phyloP scores from a whole-genome alignment of 1,284 basidiomycete species.

The Rhizoctonia solani region DNA sequence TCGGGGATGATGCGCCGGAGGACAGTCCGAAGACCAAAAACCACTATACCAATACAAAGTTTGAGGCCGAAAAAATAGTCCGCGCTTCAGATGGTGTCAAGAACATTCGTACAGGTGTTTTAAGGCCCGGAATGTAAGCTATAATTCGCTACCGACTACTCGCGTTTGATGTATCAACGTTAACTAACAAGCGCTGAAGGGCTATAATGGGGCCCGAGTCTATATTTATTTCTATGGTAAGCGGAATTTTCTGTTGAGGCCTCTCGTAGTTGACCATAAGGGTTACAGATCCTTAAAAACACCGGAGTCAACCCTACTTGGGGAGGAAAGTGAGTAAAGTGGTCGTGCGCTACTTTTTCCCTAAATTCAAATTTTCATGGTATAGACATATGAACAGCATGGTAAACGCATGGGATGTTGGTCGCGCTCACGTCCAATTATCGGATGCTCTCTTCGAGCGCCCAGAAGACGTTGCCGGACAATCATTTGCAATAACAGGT shows the following conservation, averaged over 20 bases:
- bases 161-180: too few relatives aligned
- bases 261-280: background rate
- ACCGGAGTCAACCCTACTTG: background rate
- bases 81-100: background rate
- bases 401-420: constrained; percentile 5
- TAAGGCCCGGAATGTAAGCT: constrained; percentile 5
- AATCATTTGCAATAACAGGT: constrained; percentile 2
- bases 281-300: background rate
- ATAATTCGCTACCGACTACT: background rate
- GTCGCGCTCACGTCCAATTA: background rate
- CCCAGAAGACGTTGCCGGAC: constrained; percentile 2
- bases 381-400: background rate
- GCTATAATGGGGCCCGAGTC: too few relatives aligned
- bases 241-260: background rate
- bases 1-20: background rate
- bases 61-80: background rate
- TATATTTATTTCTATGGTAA: background rate
- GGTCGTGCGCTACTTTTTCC: background rate
- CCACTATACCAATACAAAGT: background rate
- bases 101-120: background rate
- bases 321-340: background rate
- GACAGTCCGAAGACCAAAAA: background rate
- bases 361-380: background rate
- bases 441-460: constrained; percentile 3
- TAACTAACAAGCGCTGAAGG: too few relatives aligned